Percentiles rank a stretch among this genome's conserved stretches.
These are phyloP conservation scores for Diphasiastrum complanatum DNA, from an alignment of 83 land plant genomes.

Conservation along the genomic window DNA sequence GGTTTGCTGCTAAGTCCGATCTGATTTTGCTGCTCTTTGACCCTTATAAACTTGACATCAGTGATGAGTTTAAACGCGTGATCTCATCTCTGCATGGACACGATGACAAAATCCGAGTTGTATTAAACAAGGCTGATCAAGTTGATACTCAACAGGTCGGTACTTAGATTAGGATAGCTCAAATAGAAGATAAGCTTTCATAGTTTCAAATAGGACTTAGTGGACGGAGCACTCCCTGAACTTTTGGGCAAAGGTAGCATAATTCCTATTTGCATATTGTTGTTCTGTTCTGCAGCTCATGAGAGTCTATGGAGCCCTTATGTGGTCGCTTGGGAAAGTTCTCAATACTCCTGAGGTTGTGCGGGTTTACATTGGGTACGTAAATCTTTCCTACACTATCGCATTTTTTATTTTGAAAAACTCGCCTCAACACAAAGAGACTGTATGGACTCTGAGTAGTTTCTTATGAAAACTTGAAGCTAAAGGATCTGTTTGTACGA, in stretches of 20 bases:
- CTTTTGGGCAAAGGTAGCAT: no score
- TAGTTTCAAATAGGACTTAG: no score
- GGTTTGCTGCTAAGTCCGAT: conserved; percentile 22
- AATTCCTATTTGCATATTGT: no score
- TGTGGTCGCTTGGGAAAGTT: conserved; percentile 99
- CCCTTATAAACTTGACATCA: conserved; percentile 22
- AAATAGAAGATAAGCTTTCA: no score
- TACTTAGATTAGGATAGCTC: background rate
- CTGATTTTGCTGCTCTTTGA: conserved; percentile 20
- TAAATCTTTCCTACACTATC: background rate
- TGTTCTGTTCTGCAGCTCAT: conserved; percentile 71
- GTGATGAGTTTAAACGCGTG: conserved; percentile 20
- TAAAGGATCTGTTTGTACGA: background rate
- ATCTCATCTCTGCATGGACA: conserved; percentile 17
- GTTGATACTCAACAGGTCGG: conserved; percentile 21
- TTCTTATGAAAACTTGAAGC: background rate
- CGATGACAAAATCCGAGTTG: conserved; percentile 18
- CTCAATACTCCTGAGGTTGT: conserved; percentile 91
- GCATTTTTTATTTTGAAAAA: no score
- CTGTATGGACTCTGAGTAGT: no score
- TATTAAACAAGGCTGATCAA: conserved; percentile 20
- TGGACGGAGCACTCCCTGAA: no score
- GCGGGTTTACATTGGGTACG: conserved; percentile 91
- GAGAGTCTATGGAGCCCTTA: conserved; percentile 97
- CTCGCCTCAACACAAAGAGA: no score